These are phyloP conservation scores for Penicillium italicum DNA, from an alignment of 2,329 filamentous ascomycete species.

Conservation along the genomic window DNA sequence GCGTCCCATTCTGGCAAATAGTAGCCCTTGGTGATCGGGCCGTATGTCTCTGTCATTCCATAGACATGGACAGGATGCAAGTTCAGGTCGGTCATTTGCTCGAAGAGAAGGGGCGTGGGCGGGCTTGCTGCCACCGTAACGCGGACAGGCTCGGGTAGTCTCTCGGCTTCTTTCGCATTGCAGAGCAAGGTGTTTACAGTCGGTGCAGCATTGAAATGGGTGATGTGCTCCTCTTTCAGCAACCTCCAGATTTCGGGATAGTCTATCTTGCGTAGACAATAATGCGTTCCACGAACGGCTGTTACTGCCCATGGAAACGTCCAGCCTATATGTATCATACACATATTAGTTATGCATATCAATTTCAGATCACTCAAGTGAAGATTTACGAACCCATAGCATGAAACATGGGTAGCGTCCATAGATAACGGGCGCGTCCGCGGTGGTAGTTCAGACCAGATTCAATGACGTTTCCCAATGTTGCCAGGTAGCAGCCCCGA, in stretches of 20 bases:
- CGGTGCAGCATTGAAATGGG: constrained; percentile 92
- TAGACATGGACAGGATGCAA: constrained; percentile 91
- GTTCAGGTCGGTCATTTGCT: constrained; percentile 86
- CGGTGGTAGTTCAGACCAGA: constrained; percentile 71
- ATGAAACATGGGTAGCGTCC: constrained; percentile 88
- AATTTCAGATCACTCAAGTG: background rate
- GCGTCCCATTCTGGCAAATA: constrained; percentile 78
- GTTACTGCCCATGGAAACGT: constrained; percentile 93
- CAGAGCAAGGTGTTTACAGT: constrained; percentile 95
- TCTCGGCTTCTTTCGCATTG: constrained; percentile 69
- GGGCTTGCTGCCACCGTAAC: constrained; percentile 93
- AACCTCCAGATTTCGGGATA: constrained; percentile 90
- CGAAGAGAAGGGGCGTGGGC: constrained; percentile 83
- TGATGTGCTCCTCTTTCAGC: constrained; percentile 79
- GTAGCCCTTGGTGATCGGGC: constrained; percentile 93
- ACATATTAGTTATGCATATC: background rate
- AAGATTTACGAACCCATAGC: constrained; percentile 48
- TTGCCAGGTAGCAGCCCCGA: constrained; percentile 78
- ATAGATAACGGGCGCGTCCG: constrained; percentile 76
- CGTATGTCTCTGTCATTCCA: constrained; percentile 83
- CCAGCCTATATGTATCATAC: constrained; percentile 52
- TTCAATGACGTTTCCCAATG: constrained; percentile 82
- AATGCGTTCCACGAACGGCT: constrained; percentile 87
- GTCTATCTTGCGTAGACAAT: constrained; percentile 91
- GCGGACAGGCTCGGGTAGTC: constrained; percentile 65